phyloP scores from a whole-genome alignment of 2,329 filamentous ascomycete species.

The Venturia asperata region DNA sequence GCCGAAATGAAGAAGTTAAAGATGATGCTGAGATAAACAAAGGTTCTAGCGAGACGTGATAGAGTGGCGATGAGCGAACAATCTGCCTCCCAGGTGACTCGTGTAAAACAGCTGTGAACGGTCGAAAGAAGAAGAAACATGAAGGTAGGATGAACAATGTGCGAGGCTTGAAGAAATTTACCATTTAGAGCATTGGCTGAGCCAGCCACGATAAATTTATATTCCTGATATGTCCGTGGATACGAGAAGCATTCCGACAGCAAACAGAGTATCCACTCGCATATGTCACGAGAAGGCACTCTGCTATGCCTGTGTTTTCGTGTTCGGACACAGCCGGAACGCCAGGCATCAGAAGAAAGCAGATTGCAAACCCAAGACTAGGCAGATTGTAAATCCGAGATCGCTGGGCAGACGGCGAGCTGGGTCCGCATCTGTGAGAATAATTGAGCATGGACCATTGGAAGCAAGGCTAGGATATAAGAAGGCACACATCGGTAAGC shows the following conservation, averaged over 20 bases:
- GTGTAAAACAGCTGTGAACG: neutral
- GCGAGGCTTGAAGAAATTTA: neutral
- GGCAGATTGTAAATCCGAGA: neutral
- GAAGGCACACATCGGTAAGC: neutral
- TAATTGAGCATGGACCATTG: no score
- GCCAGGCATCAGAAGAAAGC: neutral
- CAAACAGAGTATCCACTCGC: no score
- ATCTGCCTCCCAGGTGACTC: neutral
- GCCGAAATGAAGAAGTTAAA: neutral
- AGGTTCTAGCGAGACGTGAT: neutral
- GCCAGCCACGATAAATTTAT: neutral
- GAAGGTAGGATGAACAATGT: neutral
- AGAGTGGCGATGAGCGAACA: neutral
- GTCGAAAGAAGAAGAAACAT: neutral
- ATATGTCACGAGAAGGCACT: no score
- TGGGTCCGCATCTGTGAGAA: no score
- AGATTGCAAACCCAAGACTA: neutral
- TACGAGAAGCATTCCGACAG: neutral
- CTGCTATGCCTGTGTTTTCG: no score
- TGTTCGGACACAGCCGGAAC: neutral
- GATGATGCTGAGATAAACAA: neutral
- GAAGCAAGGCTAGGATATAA: neutral
- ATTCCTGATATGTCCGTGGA: neutral
- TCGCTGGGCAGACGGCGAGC: no score
- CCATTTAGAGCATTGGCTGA: neutral